Conservation (phyloP, 495 filamentous ascomycete genomes). For the Hyaloscypha hepaticicola region DNA sequence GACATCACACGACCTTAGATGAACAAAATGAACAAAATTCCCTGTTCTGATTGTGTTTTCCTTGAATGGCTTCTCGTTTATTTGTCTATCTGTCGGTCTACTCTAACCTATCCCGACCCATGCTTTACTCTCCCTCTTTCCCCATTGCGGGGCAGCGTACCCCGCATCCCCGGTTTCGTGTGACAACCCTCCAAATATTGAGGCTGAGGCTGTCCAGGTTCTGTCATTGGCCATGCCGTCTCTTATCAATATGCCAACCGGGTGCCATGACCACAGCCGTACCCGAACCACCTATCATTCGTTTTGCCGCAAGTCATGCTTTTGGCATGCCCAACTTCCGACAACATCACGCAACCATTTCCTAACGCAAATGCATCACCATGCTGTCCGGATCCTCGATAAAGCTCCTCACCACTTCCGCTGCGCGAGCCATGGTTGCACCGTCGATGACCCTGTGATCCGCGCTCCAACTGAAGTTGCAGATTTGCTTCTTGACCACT, state of each 20-base stretch:
- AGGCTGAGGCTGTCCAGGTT: background rate
- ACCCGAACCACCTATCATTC: background rate
- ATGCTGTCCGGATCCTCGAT: conserved; percentile 84
- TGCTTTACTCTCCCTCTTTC: background rate
- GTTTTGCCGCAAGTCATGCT: background rate
- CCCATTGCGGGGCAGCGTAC: background rate
- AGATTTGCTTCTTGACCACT: conserved; percentile 62
- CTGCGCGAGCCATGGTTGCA: conserved; percentile 87
- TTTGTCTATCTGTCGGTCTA: background rate
- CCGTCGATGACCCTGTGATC: conserved; percentile 96
- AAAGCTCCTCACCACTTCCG: conserved; percentile 69
- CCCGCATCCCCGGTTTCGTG: conserved; percentile 3
- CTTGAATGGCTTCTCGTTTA: background rate
- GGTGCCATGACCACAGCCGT: background rate
- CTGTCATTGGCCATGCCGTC: background rate
- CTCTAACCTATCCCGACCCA: background rate
- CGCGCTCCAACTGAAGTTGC: conserved; percentile 94
- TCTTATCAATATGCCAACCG: background rate
- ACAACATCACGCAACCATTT: background rate
- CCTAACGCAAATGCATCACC: conserved; percentile 59
- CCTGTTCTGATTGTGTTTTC: background rate
- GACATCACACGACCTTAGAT: background rate
- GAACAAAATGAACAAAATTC: background rate
- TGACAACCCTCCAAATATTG: background rate
- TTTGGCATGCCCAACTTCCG: background rate